A percentile compares a stretch with the other conserved stretches of the same genome.
Evolutionary conservation across 352 stramenopile genomes (phyloP).

Genomic region (Paralagenidium karlingii): DNA sequence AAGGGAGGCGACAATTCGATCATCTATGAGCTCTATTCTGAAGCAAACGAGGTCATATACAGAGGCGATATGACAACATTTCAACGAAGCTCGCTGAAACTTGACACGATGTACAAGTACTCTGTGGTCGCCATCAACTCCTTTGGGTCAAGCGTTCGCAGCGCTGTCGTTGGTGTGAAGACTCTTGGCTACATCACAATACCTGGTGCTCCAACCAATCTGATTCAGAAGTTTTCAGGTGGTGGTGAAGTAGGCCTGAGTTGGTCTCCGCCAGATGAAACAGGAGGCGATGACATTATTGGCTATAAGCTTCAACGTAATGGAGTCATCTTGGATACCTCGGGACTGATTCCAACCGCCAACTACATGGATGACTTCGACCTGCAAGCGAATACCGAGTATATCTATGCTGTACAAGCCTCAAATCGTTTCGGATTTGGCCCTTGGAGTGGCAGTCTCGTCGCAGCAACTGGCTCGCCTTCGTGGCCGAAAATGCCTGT

Average conservation of each 20-base stretch:
- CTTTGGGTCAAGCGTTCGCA: conserved; percentile 18
- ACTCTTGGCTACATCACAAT: conserved; percentile 11
- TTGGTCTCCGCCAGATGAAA: conserved; percentile 29
- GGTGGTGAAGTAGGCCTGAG: conserved; percentile 27
- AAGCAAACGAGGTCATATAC: conserved; percentile 15
- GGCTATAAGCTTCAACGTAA: conserved; percentile 30
- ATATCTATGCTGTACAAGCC: conserved; percentile 27
- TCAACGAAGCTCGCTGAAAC: conserved; percentile 13
- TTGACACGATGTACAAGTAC: conserved; percentile 33
- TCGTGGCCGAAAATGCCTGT: conserved; percentile 11
- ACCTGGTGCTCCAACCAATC: conserved; percentile 12
- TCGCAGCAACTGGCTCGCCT: conserved; percentile 11
- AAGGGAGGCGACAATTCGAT: conserved; percentile 17
- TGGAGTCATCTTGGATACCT: conserved; percentile 3
- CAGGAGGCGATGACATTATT: conserved; percentile 18
- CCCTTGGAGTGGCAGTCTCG: conserved; percentile 12
- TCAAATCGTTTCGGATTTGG: conserved; percentile 20
- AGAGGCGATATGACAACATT: conserved; percentile 26
- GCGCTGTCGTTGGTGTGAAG: conserved; percentile 3
- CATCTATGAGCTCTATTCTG: conserved; percentile 20
- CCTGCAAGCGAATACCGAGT: conserved; percentile 14
- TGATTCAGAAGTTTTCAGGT: conserved; percentile 3
- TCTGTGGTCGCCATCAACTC: conserved; percentile 23
- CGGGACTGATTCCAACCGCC: conserved; percentile 1
- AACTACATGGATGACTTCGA: conserved; percentile 15